These are phyloP conservation scores for Phialophora verrucosa DNA, from an alignment of 2,329 filamentous ascomycete genomes.

Conservation along the genomic window DNA sequence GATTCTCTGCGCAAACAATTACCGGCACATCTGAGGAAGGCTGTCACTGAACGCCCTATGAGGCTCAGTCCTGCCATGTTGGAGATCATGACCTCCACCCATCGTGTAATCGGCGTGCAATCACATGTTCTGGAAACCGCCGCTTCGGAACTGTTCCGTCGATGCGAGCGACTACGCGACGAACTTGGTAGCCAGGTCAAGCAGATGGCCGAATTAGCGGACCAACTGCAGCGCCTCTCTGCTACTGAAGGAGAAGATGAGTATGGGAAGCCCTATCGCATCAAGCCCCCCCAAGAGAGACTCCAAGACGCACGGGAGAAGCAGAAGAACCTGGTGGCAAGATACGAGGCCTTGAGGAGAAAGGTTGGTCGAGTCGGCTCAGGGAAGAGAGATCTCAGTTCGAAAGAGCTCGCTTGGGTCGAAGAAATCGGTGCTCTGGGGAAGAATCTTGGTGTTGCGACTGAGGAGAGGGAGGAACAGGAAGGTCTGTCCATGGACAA, in stretches of 20 bases:
- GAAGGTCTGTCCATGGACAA: conserved; percentile 40
- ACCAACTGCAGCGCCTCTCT: conserved; percentile 52
- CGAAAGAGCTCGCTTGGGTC: conserved; percentile 55
- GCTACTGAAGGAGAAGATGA: conserved; percentile 47
- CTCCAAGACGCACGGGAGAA: conserved; percentile 48
- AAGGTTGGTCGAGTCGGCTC: conserved; percentile 48
- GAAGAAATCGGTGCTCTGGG: conserved; percentile 51
- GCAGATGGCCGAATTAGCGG: conserved; percentile 52
- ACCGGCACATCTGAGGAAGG: conserved; percentile 50
- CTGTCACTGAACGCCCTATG: conserved; percentile 52
- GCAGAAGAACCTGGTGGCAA: conserved; percentile 48
- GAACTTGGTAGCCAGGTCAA: conserved; percentile 56
- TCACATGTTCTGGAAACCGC: conserved; percentile 54
- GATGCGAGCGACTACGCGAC: conserved; percentile 55
- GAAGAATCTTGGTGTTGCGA: conserved; percentile 43
- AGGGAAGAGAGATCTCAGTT: conserved; percentile 52
- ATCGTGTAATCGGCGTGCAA: conserved; percentile 54
- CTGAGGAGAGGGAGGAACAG: conserved; percentile 31
- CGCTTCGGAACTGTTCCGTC: conserved; percentile 58
- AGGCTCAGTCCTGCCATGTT: conserved; percentile 56
- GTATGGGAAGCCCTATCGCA: conserved; percentile 42
- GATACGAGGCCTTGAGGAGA: conserved; percentile 53
- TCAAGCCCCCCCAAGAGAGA: conserved; percentile 47
- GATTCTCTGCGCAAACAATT: conserved; percentile 40
- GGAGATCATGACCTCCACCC: conserved; percentile 54